A percentile compares a stretch with the other conserved stretches of the same genome.
Conservation (phyloP, 129 eudicot species). For the Helichrysum umbraculigerum region DNA sequence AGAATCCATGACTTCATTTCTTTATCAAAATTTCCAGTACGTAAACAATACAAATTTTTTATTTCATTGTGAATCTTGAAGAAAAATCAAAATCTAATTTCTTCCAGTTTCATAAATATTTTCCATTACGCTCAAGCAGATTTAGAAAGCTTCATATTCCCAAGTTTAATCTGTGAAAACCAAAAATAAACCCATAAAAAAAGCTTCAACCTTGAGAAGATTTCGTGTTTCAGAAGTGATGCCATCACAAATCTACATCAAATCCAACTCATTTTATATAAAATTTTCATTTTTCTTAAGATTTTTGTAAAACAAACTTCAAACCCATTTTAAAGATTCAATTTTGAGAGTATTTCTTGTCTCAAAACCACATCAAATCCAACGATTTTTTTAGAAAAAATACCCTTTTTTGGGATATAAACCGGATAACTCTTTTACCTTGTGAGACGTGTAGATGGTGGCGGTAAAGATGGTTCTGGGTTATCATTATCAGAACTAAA, state of each 20-base stretch:
- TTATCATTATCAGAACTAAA: slow-evolving; percentile 35
- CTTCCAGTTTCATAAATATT: neutral
- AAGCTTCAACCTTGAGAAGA: neutral
- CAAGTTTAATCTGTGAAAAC: neutral
- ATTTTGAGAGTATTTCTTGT: neutral
- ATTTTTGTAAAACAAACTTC: neutral
- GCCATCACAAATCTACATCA: neutral
- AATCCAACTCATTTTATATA: neutral
- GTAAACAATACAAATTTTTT: neutral
- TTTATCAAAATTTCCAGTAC: neutral
- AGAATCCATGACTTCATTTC: neutral
- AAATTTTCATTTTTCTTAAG: neutral
- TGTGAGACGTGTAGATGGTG: slow-evolving; percentile 42
- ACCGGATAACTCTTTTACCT: slow-evolving; percentile 30
- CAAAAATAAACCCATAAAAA: neutral
- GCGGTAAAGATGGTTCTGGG: slow-evolving; percentile 28
- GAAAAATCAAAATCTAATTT: neutral
- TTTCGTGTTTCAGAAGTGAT: slow-evolving; percentile 12
- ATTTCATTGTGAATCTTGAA: neutral
- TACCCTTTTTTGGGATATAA: neutral
- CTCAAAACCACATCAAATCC: slow-evolving; percentile 1
- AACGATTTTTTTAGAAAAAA: neutral
- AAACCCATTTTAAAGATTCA: neutral
- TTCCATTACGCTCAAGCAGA: neutral
- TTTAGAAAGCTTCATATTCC: neutral